phyloP scores from a whole-genome alignment of 2,329 filamentous ascomycete species.

The Fusarium irregulare region DNA sequence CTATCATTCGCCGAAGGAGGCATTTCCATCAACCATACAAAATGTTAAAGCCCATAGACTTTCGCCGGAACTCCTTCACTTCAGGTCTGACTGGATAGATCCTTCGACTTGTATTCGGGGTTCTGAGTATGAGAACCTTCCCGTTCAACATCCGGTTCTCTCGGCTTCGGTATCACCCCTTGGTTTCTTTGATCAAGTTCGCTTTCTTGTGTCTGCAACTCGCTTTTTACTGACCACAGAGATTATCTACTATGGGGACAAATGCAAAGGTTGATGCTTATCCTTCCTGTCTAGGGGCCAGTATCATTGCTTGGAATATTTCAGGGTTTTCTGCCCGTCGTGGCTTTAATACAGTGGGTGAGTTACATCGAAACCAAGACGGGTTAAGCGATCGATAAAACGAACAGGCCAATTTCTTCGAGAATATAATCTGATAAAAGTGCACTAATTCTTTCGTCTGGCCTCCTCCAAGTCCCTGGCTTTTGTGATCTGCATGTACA shows the following conservation, averaged over 20 bases:
- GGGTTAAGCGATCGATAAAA: neutral
- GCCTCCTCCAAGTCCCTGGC: neutral
- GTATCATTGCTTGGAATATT: neutral
- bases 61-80: neutral
- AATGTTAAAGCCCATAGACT: neutral
- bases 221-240: neutral
- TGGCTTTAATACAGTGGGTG: neutral
- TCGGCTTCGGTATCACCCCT: neutral
- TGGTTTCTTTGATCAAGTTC: neutral
- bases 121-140: neutral
- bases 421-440: neutral
- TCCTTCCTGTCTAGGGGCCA: fast-evolving
- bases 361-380: neutral
- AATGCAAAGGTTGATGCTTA: neutral
- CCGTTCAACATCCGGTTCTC: neutral
- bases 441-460: neutral
- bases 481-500: neutral
- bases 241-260: neutral
- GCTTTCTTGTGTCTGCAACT: neutral
- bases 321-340: neutral
- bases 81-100: neutral
- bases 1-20: neutral
- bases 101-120: fast-evolving
- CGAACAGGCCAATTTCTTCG: neutral
- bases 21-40: neutral